Evolutionary conservation across 2,329 filamentous ascomycete species (phyloP).

Genomic region (Diaporthe sp.): DNA sequence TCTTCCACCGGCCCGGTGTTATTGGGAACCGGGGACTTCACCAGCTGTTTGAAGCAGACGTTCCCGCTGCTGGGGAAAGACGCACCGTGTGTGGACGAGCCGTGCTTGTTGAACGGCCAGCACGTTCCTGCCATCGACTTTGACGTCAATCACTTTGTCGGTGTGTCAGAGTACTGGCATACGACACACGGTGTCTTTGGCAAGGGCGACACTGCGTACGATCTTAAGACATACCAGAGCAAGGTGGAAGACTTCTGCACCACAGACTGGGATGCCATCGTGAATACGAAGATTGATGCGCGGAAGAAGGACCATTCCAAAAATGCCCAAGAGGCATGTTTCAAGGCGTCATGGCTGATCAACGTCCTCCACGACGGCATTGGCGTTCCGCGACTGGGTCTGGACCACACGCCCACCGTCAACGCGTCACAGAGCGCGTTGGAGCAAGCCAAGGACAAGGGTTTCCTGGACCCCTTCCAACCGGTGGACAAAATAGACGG

Average conservation of each 20-base stretch:
- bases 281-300: conserved; percentile 70
- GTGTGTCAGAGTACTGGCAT: conserved; percentile 99
- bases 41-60: conserved; percentile 85
- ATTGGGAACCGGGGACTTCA: conserved; percentile 87
- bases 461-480: conserved; percentile 88
- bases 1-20: conserved; percentile 64
- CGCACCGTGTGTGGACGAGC: conserved; percentile 82
- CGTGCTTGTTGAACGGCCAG: conserved; percentile 90
- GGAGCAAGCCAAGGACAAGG: conserved; percentile 78
- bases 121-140: conserved; percentile 98
- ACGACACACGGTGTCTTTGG: conserved; percentile 96
- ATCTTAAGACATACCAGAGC: conserved; percentile 89
- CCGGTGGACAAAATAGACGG: conserved; percentile 93
- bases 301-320: conserved; percentile 81
- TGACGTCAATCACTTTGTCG: conserved; percentile 96
- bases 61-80: conserved; percentile 93
- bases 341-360: conserved; percentile 98
- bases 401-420: conserved; percentile 72
- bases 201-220: conserved; percentile 85
- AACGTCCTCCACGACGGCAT: conserved; percentile 97
- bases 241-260: conserved; percentile 88
- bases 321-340: conserved; percentile 89
- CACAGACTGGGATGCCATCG: conserved; percentile 83
- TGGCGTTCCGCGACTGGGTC: conserved; percentile 86
- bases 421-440: conserved; percentile 82